Evolutionary conservation across 768 basidiomycete genomes (phyloP).

Genomic region (Suillus paluster): DNA sequence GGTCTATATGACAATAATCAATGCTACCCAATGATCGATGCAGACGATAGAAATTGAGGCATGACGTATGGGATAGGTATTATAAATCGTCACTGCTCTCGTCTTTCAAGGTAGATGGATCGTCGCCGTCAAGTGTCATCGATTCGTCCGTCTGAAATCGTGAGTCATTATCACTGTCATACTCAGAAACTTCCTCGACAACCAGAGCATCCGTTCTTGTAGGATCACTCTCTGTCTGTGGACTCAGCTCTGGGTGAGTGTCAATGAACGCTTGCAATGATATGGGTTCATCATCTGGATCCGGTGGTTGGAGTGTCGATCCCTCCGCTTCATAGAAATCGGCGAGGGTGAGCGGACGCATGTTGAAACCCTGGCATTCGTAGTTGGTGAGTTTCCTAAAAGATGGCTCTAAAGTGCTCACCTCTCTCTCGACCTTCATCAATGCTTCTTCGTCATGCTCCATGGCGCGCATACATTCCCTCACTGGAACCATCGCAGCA

Average conservation of each 20-base stretch:
- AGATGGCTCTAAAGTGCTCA: constrained; percentile 29
- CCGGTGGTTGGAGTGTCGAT: constrained; percentile 19
- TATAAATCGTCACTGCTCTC: neutral
- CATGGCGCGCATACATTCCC: constrained; percentile 73
- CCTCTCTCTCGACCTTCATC: constrained; percentile 47
- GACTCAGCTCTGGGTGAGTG: neutral
- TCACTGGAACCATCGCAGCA: constrained; percentile 91
- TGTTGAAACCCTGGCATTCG: constrained; percentile 64
- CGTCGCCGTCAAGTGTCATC: constrained; percentile 10
- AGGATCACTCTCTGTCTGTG: neutral
- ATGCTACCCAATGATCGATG: neutral
- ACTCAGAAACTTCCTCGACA: neutral
- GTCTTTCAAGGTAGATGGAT: neutral
- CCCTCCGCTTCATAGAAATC: constrained; percentile 66
- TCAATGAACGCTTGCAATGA: neutral
- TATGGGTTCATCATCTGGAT: constrained; percentile 1
- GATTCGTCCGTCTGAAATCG: neutral
- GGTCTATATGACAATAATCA: constrained; percentile 2
- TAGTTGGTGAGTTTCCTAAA: neutral
- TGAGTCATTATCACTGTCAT: neutral
- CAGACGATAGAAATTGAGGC: neutral
- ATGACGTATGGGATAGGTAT: neutral
- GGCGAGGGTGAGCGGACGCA: constrained; percentile 69
- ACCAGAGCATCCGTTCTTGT: neutral
- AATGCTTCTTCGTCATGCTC: constrained; percentile 53